Conservation (phyloP, 1,284 basidiomycete species). For the Termitomyces sp. region DNA sequence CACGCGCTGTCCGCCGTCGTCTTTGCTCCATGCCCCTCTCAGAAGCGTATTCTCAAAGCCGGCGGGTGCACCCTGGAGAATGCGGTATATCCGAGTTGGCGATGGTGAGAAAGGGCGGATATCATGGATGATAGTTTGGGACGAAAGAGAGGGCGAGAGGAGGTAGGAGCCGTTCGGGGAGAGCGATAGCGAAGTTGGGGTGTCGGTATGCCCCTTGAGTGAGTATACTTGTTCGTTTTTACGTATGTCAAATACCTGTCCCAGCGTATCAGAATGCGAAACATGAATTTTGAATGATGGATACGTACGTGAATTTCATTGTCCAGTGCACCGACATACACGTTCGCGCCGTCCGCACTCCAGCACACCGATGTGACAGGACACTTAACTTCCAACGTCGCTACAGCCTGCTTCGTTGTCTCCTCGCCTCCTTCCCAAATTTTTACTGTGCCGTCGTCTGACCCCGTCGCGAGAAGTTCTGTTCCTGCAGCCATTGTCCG, state of each 20-base stretch:
- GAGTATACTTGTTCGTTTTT: conserved; percentile 75
- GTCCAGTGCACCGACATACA: conserved; percentile 88
- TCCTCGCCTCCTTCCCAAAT: conserved; percentile 84
- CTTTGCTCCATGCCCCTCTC: conserved; percentile 77
- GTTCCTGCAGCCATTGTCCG: conserved; percentile 75
- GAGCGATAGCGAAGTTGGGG: conserved; percentile 82
- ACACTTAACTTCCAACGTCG: conserved; percentile 78
- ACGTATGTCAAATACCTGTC: conserved; percentile 80
- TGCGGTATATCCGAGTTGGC: conserved; percentile 74
- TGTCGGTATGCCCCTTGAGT: conserved; percentile 81
- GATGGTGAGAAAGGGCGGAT: conserved; percentile 86
- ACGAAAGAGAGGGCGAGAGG: conserved; percentile 85
- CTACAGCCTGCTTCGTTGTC: conserved; percentile 71
- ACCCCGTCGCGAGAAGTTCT: conserved; percentile 79
- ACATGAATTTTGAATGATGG: neutral
- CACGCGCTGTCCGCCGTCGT: conserved; percentile 67
- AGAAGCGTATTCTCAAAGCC: conserved; percentile 86
- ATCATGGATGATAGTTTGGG: conserved; percentile 83
- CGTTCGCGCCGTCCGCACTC: conserved; percentile 81
- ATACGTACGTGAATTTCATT: conserved; percentile 85
- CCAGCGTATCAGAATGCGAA: neutral
- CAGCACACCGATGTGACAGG: conserved; percentile 91
- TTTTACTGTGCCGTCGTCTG: conserved; percentile 85
- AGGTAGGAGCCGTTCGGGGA: conserved; percentile 82
- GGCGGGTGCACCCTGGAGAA: conserved; percentile 79